These are phyloP conservation scores for Paramecium octaurelia DNA, from an alignment of 73 alveolate species.

Conservation along the genomic window DNA sequence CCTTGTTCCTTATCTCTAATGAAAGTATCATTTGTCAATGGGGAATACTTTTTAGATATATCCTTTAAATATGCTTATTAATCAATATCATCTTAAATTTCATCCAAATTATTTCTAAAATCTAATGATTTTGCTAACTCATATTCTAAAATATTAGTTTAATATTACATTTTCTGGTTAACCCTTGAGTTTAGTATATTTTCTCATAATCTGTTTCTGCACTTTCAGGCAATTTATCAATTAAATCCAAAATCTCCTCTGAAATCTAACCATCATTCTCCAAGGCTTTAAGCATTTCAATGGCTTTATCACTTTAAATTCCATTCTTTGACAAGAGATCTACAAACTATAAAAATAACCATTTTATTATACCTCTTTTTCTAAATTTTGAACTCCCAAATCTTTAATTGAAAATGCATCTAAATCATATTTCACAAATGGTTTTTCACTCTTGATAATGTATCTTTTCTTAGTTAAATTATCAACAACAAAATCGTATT, in stretches of 20 bases:
- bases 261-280: not conserved
- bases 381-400: not conserved
- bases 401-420: not conserved
- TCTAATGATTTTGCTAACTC: not conserved
- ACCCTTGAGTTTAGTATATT: not conserved
- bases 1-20: not conserved
- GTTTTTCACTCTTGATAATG: constrained; percentile 3
- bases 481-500: not conserved
- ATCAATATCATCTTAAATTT: not conserved
- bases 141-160: not conserved
- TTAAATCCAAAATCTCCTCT: not conserved
- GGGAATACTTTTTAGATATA: not conserved
- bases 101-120: constrained; percentile 29
- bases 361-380: not conserved
- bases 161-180: constrained; percentile 16
- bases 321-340: not conserved
- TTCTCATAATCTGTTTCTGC: not conserved
- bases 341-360: not conserved
- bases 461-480: not conserved
- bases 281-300: not conserved
- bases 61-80: not conserved
- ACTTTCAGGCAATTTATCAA: not conserved
- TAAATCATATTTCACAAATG: constrained; percentile 15
- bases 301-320: not conserved
- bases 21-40: not conserved